A percentile compares a stretch with the other conserved stretches of the same genome.
Conservation (phyloP, 345 rosid species). For the Brassica nigra region DNA sequence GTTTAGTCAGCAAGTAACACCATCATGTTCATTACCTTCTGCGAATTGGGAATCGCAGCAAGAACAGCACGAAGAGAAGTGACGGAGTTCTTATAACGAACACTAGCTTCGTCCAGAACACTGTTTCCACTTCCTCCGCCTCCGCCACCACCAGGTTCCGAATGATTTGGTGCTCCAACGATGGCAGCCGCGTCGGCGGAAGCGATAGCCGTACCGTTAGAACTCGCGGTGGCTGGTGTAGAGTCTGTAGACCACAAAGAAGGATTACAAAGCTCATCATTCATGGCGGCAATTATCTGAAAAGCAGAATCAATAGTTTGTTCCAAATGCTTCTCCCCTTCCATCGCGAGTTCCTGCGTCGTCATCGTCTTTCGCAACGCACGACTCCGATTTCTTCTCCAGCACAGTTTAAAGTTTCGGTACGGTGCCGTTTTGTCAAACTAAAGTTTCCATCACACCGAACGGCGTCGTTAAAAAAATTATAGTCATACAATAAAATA, state of each 20-base stretch:
- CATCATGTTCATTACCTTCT: constrained; percentile 50
- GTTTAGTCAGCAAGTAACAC: background rate
- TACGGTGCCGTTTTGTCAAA: background rate
- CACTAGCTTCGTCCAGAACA: constrained; percentile 82
- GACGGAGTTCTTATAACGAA: constrained; percentile 75
- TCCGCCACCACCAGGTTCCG: constrained; percentile 47
- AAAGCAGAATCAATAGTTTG: constrained; percentile 89
- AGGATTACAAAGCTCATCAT: constrained; percentile 94
- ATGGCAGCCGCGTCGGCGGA: constrained; percentile 50
- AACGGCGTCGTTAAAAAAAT: no score
- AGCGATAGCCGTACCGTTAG: constrained; percentile 40
- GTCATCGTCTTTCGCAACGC: constrained; percentile 48
- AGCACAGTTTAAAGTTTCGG: background rate
- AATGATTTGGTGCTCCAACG: constrained; percentile 49
- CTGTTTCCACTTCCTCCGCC: constrained; percentile 59
- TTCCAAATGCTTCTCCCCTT: constrained; percentile 85
- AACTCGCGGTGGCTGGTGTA: constrained; percentile 43
- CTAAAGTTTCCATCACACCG: no score
- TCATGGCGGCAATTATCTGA: constrained; percentile 83
- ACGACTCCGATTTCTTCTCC: constrained; percentile 37
- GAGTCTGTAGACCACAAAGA: constrained; percentile 58
- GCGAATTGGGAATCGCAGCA: constrained; percentile 74
- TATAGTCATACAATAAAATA: no score
- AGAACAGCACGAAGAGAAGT: constrained; percentile 89
- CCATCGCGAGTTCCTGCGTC: constrained; percentile 76